Conservation (phyloP, 2,329 filamentous ascomycete species). For the Penicillium sp. region DNA sequence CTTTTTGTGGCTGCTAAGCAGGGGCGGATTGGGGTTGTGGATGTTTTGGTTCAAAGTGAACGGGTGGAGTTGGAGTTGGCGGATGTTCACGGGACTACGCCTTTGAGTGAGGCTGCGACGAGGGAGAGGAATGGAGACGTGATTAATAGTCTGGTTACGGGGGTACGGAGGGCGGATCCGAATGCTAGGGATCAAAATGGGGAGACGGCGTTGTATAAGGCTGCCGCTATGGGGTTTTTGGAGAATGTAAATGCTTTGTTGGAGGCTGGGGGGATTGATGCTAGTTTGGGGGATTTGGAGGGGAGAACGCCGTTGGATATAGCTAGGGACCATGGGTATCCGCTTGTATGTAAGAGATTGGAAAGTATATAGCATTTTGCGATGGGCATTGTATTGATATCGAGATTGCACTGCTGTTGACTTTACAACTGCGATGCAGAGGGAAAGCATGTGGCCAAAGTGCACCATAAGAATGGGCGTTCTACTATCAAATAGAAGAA, state of each 20-base stretch:
- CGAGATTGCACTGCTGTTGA: no score
- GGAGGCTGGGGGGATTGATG: conserved; percentile 12
- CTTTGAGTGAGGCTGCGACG: conserved; percentile 17
- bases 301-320: conserved; percentile 5
- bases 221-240: conserved; percentile 14
- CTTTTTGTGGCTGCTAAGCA: conserved; percentile 17
- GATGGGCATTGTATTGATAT: background rate
- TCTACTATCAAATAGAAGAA: no score
- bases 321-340: background rate
- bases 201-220: conserved; percentile 18
- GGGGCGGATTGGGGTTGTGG: conserved; percentile 13
- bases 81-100: conserved; percentile 19
- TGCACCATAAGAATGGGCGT: no score
- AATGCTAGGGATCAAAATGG: conserved; percentile 19
- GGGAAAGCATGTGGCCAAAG: no score
- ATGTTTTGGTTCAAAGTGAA: conserved; percentile 10
- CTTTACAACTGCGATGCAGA: no score
- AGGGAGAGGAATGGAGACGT: conserved; percentile 1
- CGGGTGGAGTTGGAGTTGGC: conserved; percentile 18
- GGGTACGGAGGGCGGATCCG: conserved; percentile 11
- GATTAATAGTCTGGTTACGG: conserved; percentile 11
- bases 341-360: conserved; percentile 5
- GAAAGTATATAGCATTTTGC: conserved; percentile 5
- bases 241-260: conserved; percentile 16
- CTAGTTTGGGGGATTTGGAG: conserved; percentile 2